Base-by-base conservation (phyloP, 192 early-diverging fungal species). In the Backusella liffmaniae region DNA sequence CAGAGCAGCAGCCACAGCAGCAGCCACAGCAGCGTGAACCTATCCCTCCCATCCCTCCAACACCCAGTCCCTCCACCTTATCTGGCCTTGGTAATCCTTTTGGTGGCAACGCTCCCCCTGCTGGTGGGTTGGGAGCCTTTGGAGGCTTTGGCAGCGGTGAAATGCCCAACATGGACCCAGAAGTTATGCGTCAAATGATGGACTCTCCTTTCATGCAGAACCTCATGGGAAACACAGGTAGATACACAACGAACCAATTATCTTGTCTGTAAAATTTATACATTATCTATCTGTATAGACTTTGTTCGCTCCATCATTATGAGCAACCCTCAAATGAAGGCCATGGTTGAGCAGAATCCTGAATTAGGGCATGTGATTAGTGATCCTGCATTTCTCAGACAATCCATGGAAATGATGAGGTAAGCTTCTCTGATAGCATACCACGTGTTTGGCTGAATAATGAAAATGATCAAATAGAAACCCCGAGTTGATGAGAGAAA, bases 331-430 rank as follows among this genome's bases (percentile, higher is more conserved):
- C 86, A 88, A 41, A 90, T 88, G 76, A 66, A 84, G 39, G 77
- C 84, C 37, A 83, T 90, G 79, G 83, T 90, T 66, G 90, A 91
- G 44, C 82, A 86, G 56, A 89, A 91, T 59, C 90, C 90, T 34
- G 90, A 91, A 65, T 80, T 91, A 41, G 88, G 87, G 12, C 88
- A 90, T 72, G 82, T 88, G 53, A 86, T 91, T 69, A 89, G 86
- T 69, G 88, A 91, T 70, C 88, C 88, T 21, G 76, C 86, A 0
- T 91, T 91, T 66, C 81, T 91, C 29, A 85, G 88, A 39, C 90
- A 91, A 76, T 80, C 78, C 10, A 83, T 83, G 73, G 78, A 83
- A 69, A 83, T 83, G 82, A 83, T 83, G 82, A 73, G 82, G 82
- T 82, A 75, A 68, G 53, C 41, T 29, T 29, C 37, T 39, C 1